Conservation (phyloP, 768 basidiomycete species). For the Rhodosporidiobolus odoratus region DNA sequence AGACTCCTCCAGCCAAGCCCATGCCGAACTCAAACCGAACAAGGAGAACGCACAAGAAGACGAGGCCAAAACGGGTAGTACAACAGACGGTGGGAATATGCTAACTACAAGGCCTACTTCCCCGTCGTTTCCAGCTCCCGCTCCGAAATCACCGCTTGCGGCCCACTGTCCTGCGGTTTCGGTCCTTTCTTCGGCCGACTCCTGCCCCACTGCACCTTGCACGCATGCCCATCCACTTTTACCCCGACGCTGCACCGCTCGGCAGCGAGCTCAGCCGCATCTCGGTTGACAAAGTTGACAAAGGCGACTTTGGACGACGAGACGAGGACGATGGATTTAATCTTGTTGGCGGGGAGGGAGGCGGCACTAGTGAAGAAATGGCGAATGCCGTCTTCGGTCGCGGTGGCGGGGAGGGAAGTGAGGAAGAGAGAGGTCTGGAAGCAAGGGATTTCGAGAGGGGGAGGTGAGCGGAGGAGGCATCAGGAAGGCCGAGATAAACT, state of each 20-base stretch:
- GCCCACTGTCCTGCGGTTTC: constrained; percentile 55
- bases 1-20: too few species aligned
- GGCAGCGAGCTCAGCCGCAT: constrained; percentile 79
- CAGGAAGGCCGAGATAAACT: constrained; percentile 46
- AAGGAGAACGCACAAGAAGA: background rate
- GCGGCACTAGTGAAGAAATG: constrained; percentile 65
- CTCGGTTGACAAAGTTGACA: constrained; percentile 80
- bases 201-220: constrained; percentile 82
- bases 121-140: constrained; percentile 35
- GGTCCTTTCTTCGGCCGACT: constrained; percentile 51
- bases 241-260: constrained; percentile 85
- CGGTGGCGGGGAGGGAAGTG: constrained; percentile 63
- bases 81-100: background rate
- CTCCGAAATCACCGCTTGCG: constrained; percentile 14
- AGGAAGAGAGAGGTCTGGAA: constrained; percentile 75
- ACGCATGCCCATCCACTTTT: constrained; percentile 70
- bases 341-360: constrained; percentile 53
- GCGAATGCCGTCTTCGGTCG: constrained; percentile 69
- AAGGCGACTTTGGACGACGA: constrained; percentile 82
- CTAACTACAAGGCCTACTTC: constrained; percentile 2
- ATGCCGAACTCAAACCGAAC: too few species aligned
- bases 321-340: constrained; percentile 81
- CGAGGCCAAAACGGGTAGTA: background rate
- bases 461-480: background rate
- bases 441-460: constrained; percentile 2